Conservation (phyloP, 495 filamentous ascomycete species). For the Apodospora peruviana region DNA sequence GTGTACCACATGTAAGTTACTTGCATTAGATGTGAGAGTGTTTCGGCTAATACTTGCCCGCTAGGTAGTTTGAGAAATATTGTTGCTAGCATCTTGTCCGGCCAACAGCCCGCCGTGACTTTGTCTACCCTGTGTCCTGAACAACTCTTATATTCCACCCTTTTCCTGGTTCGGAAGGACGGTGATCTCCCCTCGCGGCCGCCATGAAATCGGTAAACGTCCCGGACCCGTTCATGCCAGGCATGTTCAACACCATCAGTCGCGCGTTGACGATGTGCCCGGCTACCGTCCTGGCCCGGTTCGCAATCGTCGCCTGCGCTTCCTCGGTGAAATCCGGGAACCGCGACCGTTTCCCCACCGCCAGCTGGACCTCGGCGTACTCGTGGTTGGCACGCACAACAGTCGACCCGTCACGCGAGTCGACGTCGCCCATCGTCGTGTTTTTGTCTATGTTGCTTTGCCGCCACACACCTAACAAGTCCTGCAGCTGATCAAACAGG, state of each 20-base stretch:
- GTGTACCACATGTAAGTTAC: no score
- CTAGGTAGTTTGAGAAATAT: no score
- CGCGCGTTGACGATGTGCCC: conserved; percentile 4
- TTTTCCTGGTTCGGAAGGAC: no score
- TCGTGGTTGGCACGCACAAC: background rate
- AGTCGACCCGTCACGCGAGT: no score
- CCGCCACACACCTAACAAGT: conserved; percentile 1
- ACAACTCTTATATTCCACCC: no score
- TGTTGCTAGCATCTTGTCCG: no score
- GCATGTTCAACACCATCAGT: background rate
- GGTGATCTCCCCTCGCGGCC: no score
- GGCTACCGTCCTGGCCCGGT: background rate
- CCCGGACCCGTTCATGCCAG: background rate
- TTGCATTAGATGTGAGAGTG: no score
- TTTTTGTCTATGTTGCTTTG: background rate
- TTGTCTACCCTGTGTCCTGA: no score
- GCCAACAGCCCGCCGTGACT: no score
- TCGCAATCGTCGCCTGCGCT: background rate
- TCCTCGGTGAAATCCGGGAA: conserved; percentile 5
- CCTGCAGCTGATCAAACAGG: conserved; percentile 10
- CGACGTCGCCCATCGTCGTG: background rate
- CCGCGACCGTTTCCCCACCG: background rate
- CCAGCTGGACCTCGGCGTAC: background rate
- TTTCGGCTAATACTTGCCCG: no score
- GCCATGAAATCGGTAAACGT: background rate